Evolutionary conservation across 2,329 filamentous ascomycete genomes (phyloP).

Genomic region (Alternaria brassicicola): DNA sequence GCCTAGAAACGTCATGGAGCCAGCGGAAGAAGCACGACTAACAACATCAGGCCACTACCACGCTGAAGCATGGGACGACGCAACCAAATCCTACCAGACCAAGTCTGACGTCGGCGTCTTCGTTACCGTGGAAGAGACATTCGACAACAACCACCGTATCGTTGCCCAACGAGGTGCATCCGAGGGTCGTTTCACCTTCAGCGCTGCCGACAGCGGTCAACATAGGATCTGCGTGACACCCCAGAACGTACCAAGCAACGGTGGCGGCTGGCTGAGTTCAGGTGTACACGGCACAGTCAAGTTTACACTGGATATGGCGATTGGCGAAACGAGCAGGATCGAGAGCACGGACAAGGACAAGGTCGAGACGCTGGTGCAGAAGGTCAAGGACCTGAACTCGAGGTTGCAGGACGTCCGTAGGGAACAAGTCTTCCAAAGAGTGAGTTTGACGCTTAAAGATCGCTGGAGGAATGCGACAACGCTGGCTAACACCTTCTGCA

Average conservation of each 20-base stretch:
- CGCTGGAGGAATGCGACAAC: not conserved
- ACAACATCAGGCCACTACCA: constrained; percentile 72
- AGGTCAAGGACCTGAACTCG: constrained; percentile 86
- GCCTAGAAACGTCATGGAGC: too few species aligned
- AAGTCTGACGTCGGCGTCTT: constrained; percentile 80
- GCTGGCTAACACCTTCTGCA: constrained; percentile 48
- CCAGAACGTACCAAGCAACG: constrained; percentile 70
- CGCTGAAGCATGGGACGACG: constrained; percentile 81
- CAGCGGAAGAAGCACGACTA: constrained; percentile 2
- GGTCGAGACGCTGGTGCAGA: constrained; percentile 85
- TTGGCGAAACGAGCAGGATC: constrained; percentile 92
- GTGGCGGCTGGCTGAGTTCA: constrained; percentile 73
- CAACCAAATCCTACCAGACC: constrained; percentile 69
- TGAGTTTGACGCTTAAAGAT: constrained; percentile 49
- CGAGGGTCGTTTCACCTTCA: constrained; percentile 91
- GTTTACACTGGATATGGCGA: constrained; percentile 85
- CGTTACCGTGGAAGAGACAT: constrained; percentile 95
- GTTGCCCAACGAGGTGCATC: constrained; percentile 81
- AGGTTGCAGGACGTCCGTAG: constrained; percentile 85
- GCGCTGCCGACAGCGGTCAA: constrained; percentile 89
- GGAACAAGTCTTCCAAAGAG: constrained; percentile 96
- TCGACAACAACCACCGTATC: constrained; percentile 97
- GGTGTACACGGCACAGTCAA: constrained; percentile 77
- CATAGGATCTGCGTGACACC: constrained; percentile 96
- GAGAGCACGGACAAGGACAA: constrained; percentile 93